phyloP scores from a whole-genome alignment of 2,329 filamentous ascomycete genomes.

The Sporothrix mexicana region DNA sequence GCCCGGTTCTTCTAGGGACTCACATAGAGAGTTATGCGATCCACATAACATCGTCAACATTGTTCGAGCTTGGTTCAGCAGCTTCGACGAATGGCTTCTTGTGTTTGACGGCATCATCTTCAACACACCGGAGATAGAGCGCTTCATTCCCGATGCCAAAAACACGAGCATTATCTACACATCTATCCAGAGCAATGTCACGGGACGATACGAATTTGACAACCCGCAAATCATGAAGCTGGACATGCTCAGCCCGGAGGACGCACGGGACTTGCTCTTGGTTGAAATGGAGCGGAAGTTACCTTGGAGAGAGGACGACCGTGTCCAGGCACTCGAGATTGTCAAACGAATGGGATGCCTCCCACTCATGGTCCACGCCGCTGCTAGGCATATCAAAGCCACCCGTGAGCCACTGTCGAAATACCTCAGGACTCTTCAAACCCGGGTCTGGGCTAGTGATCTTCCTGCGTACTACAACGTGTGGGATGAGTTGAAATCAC shows the following conservation, averaged over 20 bases:
- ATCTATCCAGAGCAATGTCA: slow-evolving; percentile 64
- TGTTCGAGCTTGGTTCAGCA: slow-evolving; percentile 67
- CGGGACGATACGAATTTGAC: slow-evolving; percentile 63
- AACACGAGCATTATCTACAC: slow-evolving; percentile 72
- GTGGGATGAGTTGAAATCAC: slow-evolving; percentile 54
- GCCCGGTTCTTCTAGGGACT: background rate
- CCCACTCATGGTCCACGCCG: slow-evolving; percentile 71
- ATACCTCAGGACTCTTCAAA: slow-evolving; percentile 64
- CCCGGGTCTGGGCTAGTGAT: slow-evolving; percentile 59
- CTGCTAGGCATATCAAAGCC: slow-evolving; percentile 65
- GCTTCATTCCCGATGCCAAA: slow-evolving; percentile 68
- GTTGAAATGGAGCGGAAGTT: slow-evolving; percentile 65
- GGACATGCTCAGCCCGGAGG: slow-evolving; percentile 58
- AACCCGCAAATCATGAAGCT: slow-evolving; percentile 64
- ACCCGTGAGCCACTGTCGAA: slow-evolving; percentile 66
- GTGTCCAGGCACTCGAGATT: slow-evolving; percentile 63
- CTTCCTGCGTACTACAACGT: slow-evolving; percentile 56
- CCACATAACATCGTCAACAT: slow-evolving; percentile 58
- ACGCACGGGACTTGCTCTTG: slow-evolving; percentile 66
- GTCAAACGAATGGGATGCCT: slow-evolving; percentile 68
- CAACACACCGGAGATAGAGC: slow-evolving; percentile 59
- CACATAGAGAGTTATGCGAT: slow-evolving; percentile 43
- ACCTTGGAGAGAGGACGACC: slow-evolving; percentile 60
- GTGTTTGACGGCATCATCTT: slow-evolving; percentile 71
- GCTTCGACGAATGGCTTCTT: slow-evolving; percentile 68